phyloP scores from a whole-genome alignment of 805 yeast species.

The Sugiyamaella americana region DNA sequence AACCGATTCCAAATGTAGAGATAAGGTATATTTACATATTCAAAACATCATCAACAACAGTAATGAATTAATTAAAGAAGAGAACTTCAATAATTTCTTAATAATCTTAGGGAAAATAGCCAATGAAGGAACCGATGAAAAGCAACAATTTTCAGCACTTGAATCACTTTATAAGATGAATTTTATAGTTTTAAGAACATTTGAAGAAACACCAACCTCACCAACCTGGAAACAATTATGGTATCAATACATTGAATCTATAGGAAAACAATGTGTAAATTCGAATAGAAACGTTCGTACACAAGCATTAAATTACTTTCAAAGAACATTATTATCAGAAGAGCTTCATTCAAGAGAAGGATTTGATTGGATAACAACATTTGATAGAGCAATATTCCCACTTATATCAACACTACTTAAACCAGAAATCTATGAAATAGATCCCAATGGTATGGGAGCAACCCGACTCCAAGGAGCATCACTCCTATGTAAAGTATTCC shows the following conservation, averaged over 20 bases:
- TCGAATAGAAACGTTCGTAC: conserved; percentile 74
- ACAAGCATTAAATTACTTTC: conserved; percentile 58
- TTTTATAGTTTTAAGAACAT: neutral
- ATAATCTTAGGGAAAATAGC: neutral
- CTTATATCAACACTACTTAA: conserved; percentile 59
- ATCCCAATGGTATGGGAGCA: conserved; percentile 52
- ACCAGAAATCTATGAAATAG: conserved; percentile 58
- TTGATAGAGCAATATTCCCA: conserved; percentile 73
- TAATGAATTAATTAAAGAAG: neutral
- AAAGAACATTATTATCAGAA: conserved; percentile 43
- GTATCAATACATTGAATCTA: conserved; percentile 68
- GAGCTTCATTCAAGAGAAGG: conserved; percentile 15
- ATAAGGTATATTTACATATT: no score
- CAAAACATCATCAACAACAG: neutral
- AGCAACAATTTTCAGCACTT: neutral
- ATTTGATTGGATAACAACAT: conserved; percentile 37
- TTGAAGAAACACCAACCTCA: neutral
- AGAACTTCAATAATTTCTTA: neutral
- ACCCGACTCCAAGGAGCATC: conserved; percentile 65
- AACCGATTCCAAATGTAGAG: neutral
- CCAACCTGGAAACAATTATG: conserved; percentile 26
- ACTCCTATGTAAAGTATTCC: conserved; percentile 58
- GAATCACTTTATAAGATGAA: neutral
- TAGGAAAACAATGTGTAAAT: conserved; percentile 83
- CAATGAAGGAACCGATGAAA: neutral